A percentile compares a stretch with the other conserved stretches of the same genome.
These are phyloP conservation scores for Ascochyta fabae DNA, from an alignment of 2,329 filamentous ascomycete genomes.

Conservation along the genomic window DNA sequence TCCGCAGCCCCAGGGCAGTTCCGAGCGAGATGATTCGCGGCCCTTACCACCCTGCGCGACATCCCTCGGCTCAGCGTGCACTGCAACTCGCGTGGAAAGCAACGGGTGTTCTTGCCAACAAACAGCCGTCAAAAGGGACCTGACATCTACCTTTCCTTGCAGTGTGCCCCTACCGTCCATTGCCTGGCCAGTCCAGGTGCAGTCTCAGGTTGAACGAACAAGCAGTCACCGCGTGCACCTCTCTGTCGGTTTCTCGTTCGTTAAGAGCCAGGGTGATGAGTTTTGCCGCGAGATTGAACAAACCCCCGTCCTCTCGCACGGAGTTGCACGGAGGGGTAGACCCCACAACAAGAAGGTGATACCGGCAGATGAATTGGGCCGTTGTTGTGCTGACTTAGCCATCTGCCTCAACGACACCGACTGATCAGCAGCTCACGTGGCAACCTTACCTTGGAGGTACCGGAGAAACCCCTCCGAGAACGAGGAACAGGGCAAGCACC, in stretches of 20 bases:
- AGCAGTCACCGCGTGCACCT: background rate
- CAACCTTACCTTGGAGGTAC: background rate
- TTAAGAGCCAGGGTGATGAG: constrained; percentile 11
- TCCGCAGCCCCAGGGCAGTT: constrained; percentile 4
- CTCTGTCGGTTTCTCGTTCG: background rate
- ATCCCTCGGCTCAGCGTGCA: constrained; percentile 21
- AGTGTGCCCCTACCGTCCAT: background rate
- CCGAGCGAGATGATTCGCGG: constrained; percentile 17
- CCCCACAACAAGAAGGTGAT: constrained; percentile 41
- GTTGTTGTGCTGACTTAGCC: constrained; percentile 21
- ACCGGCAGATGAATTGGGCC: constrained; percentile 24
- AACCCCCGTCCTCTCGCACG: constrained; percentile 33
- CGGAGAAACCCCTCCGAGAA: constrained; percentile 6
- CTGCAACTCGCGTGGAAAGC: constrained; percentile 9
- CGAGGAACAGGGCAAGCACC: background rate
- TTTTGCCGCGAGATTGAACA: constrained; percentile 29
- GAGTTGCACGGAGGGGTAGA: constrained; percentile 27
- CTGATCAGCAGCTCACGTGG: background rate
- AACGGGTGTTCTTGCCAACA: background rate
- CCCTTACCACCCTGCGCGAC: constrained; percentile 17
- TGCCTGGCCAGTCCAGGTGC: background rate
- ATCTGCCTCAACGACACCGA: background rate
- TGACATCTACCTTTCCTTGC: constrained; percentile 1
- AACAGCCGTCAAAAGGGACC: background rate
- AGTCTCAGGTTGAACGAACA: background rate